Evolutionary conservation across 2,329 filamentous ascomycete genomes (phyloP).

Genomic region (Penicillium brevicompactum): DNA sequence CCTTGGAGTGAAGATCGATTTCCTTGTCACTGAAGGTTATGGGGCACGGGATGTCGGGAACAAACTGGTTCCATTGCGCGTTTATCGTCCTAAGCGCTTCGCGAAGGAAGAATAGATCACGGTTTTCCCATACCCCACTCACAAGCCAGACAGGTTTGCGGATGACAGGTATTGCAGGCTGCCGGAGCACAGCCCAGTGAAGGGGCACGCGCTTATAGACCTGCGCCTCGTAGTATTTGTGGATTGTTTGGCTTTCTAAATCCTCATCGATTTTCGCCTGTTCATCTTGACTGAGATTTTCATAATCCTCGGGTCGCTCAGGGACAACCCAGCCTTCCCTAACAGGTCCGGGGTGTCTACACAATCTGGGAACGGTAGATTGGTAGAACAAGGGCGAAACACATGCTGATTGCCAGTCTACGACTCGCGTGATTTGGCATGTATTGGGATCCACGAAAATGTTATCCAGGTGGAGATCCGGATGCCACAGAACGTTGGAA

Average conservation of each 20-base stretch:
- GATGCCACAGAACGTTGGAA: constrained; percentile 30
- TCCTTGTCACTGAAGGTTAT: constrained; percentile 27
- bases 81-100: constrained; percentile 28
- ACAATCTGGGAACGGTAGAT: constrained; percentile 32
- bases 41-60: constrained; percentile 21
- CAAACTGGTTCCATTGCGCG: constrained; percentile 25
- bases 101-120: constrained; percentile 36
- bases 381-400: constrained; percentile 33
- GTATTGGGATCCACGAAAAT: constrained; percentile 31
- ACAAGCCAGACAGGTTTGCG: constrained; percentile 37
- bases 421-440: constrained; percentile 24
- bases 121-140: constrained; percentile 34
- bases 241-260: constrained; percentile 35
- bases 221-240: constrained; percentile 39
- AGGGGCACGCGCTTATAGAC: constrained; percentile 30
- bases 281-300: constrained; percentile 26
- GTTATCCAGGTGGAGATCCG: constrained; percentile 31
- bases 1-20: constrained; percentile 26
- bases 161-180: constrained; percentile 18
- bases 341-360: constrained; percentile 29
- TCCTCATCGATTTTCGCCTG: constrained; percentile 28
- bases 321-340: constrained; percentile 35
- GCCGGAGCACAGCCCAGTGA: constrained; percentile 32
- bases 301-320: constrained; percentile 30
- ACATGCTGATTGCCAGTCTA: constrained; percentile 29